Conservation (phyloP, 148 eudicot genomes). For the Vaccinium vitisidaea region DNA sequence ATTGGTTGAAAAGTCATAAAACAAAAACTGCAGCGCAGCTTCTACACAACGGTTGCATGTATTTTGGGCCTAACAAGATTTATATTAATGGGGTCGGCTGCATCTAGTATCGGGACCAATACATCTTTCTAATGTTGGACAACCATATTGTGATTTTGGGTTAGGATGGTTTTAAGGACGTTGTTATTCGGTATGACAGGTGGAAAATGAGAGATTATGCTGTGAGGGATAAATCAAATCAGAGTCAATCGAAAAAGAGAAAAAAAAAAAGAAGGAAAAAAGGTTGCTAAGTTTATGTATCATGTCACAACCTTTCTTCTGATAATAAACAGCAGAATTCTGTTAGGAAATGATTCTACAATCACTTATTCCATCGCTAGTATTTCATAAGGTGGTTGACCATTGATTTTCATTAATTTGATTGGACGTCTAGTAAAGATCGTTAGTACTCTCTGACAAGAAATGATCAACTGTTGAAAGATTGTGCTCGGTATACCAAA, state of each 20-base stretch:
- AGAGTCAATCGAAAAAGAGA: not conserved
- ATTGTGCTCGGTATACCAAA: not conserved
- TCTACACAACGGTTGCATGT: not conserved
- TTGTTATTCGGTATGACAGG: not conserved
- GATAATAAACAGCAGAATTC: not conserved
- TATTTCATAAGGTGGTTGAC: no score
- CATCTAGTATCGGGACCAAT: no score
- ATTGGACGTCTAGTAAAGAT: not conserved
- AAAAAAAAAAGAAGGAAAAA: not conserved
- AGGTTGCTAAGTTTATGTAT: not conserved
- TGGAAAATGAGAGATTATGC: not conserved
- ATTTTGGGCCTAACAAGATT: not conserved
- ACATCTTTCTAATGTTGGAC: not conserved
- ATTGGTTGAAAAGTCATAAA: not conserved
- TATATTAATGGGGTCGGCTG: not conserved
- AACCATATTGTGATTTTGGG: not conserved
- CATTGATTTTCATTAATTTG: not conserved
- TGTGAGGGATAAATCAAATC: not conserved
- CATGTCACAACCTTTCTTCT: no score
- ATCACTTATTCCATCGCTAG: not conserved
- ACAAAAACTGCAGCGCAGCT: not conserved
- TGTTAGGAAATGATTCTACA: not conserved
- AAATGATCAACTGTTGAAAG: not conserved
- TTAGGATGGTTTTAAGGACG: not conserved
- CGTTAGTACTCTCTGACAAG: not conserved